Percentiles rank a stretch among this genome's conserved stretches.
Conservation (phyloP, 2,329 filamentous ascomycete genomes). For the Zymoseptoria crescenta region DNA sequence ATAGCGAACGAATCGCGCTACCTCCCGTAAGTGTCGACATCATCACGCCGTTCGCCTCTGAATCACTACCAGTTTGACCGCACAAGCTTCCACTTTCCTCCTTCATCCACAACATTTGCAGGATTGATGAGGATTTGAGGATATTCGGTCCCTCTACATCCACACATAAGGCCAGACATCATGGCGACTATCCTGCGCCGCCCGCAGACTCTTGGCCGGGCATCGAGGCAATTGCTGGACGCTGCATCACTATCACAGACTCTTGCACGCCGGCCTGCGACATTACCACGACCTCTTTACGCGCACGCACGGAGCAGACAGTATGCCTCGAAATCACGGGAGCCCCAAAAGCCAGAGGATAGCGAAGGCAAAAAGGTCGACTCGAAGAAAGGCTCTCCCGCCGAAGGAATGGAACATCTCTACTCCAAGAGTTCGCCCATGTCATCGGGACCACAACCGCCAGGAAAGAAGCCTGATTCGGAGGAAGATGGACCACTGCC, state of each 20-base stretch:
- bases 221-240: slow-evolving; percentile 29
- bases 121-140: not conserved
- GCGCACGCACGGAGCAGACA: slow-evolving; percentile 36
- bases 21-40: not conserved
- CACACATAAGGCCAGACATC: slow-evolving; percentile 1
- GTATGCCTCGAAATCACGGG: slow-evolving; percentile 39
- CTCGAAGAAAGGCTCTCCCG: slow-evolving; percentile 26
- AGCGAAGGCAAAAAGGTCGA: slow-evolving; percentile 21
- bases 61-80: not conserved
- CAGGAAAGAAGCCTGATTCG: slow-evolving; percentile 31
- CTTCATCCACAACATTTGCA: not conserved
- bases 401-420: slow-evolving; percentile 39
- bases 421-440: slow-evolving; percentile 37
- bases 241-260: slow-evolving; percentile 28
- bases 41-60: not conserved
- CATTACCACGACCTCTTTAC: slow-evolving; percentile 37
- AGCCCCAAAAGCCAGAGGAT: slow-evolving; percentile 38
- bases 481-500: slow-evolving; percentile 31
- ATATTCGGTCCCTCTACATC: not conserved
- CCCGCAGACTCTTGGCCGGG: slow-evolving; percentile 27
- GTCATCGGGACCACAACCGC: slow-evolving; percentile 25
- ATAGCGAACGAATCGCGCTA: too few species aligned
- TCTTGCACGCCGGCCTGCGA: slow-evolving; percentile 30
- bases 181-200: slow-evolving; percentile 31
- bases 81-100: not conserved